Conservation (phyloP, 257 asterid species). For the Solanum neorickii region DNA sequence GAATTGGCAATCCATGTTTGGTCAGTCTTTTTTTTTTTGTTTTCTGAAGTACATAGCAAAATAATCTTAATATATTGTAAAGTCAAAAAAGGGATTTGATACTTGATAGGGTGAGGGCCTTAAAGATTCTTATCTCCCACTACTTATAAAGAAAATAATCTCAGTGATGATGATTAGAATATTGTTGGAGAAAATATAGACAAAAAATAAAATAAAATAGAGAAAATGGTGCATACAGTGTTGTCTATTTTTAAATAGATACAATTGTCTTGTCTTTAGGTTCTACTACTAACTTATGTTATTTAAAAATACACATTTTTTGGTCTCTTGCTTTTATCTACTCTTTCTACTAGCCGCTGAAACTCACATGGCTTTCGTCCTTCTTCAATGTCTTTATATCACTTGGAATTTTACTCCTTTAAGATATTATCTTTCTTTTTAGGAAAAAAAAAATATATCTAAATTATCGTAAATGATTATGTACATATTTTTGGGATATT, state of each 20-base stretch:
- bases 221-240: neutral
- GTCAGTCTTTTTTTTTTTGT: neutral
- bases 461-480: too few species aligned
- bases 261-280: constrained; percentile 1
- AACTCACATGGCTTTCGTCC: constrained; percentile 17
- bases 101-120: constrained; percentile 7
- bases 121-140: constrained; percentile 21
- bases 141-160: constrained; percentile 19
- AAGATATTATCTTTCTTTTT: neutral
- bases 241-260: neutral
- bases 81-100: constrained; percentile 18
- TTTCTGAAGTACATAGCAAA: neutral
- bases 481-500: too few species aligned
- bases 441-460: too few species aligned
- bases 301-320: constrained; percentile 14
- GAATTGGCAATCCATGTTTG: neutral
- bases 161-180: constrained; percentile 7
- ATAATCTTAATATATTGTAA: neutral
- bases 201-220: neutral
- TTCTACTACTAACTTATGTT: neutral
- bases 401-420: neutral
- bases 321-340: neutral
- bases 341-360: neutral
- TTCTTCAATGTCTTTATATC: constrained; percentile 20
- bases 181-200: neutral